phyloP scores from a whole-genome alignment of 495 filamentous ascomycete species.

The Talaromyces ruber region DNA sequence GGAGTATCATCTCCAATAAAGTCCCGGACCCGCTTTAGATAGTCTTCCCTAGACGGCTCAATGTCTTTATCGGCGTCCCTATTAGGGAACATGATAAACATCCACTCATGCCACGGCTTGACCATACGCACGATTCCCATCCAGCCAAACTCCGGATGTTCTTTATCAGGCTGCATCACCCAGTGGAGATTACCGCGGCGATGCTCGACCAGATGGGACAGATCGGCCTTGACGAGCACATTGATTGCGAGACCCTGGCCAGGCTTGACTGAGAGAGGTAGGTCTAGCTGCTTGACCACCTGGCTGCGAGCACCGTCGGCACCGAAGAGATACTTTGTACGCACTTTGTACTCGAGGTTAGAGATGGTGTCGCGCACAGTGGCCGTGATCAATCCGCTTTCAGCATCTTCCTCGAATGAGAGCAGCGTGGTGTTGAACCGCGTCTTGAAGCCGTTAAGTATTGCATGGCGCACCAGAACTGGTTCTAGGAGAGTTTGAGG shows the following conservation, averaged over 20 bases:
- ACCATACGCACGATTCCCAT: slow-evolving; percentile 39
- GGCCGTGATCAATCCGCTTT: slow-evolving; percentile 21
- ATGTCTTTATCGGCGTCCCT: slow-evolving; percentile 22
- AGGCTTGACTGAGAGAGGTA: slow-evolving; percentile 41
- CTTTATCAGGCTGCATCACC: slow-evolving; percentile 39
- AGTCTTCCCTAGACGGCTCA: slow-evolving; percentile 29
- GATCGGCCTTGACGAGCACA: slow-evolving; percentile 41
- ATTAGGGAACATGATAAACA: slow-evolving; percentile 41
- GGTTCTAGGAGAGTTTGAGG: slow-evolving; percentile 47
- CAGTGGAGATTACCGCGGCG: slow-evolving; percentile 50
- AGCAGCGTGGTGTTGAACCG: slow-evolving; percentile 36
- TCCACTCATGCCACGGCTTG: slow-evolving; percentile 49
- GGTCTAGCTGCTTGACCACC: slow-evolving; percentile 37
- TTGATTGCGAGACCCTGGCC: slow-evolving; percentile 48
- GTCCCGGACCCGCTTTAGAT: slow-evolving; percentile 29
- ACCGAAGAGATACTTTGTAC: slow-evolving; percentile 48
- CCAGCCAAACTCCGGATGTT: slow-evolving; percentile 34
- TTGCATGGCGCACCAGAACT: slow-evolving; percentile 35
- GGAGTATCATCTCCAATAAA: slow-evolving; percentile 43
- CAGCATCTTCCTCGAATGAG: slow-evolving; percentile 12
- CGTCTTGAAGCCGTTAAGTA: slow-evolving; percentile 28
- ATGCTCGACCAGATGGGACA: slow-evolving; percentile 38
- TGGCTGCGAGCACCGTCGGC: slow-evolving; percentile 47
- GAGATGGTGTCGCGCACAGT: slow-evolving; percentile 33
- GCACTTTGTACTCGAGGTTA: slow-evolving; percentile 28